phyloP scores from a whole-genome alignment of 1,139 yeast genomes.

The Hansenula lynferdii region DNA sequence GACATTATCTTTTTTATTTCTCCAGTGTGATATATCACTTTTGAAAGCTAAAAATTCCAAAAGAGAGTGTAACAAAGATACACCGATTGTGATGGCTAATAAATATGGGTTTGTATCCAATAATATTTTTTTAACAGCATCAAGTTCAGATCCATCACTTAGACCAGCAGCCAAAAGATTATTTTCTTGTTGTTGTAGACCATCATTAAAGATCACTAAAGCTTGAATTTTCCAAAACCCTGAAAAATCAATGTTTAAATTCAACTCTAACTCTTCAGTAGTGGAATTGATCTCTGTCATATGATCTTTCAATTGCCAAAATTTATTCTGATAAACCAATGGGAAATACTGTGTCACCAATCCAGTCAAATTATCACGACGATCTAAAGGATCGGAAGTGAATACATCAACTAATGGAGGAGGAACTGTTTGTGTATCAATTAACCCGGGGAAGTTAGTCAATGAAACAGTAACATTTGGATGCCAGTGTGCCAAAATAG shows the following conservation, averaged over 20 bases:
- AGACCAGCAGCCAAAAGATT: conserved; percentile 14
- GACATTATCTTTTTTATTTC: conserved; percentile 31
- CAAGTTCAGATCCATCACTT: conserved; percentile 28
- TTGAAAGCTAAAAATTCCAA: conserved; percentile 36
- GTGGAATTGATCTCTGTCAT: conserved; percentile 28
- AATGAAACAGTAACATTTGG: conserved; percentile 28
- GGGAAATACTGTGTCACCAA: conserved; percentile 28
- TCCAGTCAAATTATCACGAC: conserved; percentile 26
- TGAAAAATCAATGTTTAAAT: conserved; percentile 25
- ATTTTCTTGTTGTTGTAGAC: conserved; percentile 25
- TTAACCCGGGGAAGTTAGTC: conserved; percentile 23
- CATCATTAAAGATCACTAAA: conserved; percentile 24
- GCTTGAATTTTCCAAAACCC: conserved; percentile 29
- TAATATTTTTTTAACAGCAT: conserved; percentile 30
- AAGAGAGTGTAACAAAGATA: conserved; percentile 30
- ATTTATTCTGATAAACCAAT: conserved; percentile 29
- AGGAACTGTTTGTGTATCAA: conserved; percentile 16
- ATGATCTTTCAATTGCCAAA: conserved; percentile 34
- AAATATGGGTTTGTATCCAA: conserved; percentile 33
- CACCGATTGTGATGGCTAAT: conserved; percentile 28
- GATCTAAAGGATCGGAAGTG: conserved; percentile 22
- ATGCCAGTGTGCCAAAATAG: conserved; percentile 30
- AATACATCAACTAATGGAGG: conserved; percentile 21
- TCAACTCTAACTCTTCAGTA: conserved; percentile 21
- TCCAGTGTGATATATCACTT: conserved; percentile 35